These are phyloP conservation scores for Artomyces pyxidatus DNA, from an alignment of 768 basidiomycete species.

Conservation along the genomic window DNA sequence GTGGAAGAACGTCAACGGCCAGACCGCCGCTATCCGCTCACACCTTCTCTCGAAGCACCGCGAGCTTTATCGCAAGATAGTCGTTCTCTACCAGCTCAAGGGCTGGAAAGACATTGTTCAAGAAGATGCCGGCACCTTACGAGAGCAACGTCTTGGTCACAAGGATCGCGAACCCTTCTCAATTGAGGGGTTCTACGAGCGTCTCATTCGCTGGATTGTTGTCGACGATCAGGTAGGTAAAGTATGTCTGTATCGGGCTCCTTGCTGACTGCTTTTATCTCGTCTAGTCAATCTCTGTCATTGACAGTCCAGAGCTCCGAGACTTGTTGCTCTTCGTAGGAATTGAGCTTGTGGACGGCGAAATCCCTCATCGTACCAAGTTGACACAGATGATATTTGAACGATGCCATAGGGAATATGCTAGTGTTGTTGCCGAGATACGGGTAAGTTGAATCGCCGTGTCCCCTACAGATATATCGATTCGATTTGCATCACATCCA, in stretches of 20 bases:
- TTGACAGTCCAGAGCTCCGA: constrained; percentile 28
- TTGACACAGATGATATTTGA: constrained; percentile 22
- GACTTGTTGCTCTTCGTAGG: constrained; percentile 24
- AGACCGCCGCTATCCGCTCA: constrained; percentile 17
- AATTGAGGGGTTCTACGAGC: constrained; percentile 18
- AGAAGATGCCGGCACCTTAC: constrained; percentile 10
- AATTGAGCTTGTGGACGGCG: constrained; percentile 18
- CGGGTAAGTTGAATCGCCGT: constrained; percentile 19
- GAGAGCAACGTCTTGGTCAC: background rate
- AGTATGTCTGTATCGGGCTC: background rate
- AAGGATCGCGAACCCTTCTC: constrained; percentile 10
- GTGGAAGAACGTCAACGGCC: constrained; percentile 18
- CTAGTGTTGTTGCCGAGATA: constrained; percentile 18
- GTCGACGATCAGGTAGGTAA: constrained; percentile 28
- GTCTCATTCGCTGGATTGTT: constrained; percentile 19
- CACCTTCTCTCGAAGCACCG: constrained; percentile 20
- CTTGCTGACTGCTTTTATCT: background rate
- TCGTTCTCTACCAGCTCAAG: constrained; percentile 16
- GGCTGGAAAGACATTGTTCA: constrained; percentile 7
- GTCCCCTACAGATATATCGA: too few species aligned
- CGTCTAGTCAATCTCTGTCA: constrained; percentile 30
- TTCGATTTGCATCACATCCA: too few species aligned
- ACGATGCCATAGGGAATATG: constrained; percentile 17
- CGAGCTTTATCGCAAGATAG: constrained; percentile 6
- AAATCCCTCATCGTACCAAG: constrained; percentile 29